These are phyloP conservation scores for Crithidia sp. DNA, from an alignment of 208 protist genomes.

Conservation along the genomic window DNA sequence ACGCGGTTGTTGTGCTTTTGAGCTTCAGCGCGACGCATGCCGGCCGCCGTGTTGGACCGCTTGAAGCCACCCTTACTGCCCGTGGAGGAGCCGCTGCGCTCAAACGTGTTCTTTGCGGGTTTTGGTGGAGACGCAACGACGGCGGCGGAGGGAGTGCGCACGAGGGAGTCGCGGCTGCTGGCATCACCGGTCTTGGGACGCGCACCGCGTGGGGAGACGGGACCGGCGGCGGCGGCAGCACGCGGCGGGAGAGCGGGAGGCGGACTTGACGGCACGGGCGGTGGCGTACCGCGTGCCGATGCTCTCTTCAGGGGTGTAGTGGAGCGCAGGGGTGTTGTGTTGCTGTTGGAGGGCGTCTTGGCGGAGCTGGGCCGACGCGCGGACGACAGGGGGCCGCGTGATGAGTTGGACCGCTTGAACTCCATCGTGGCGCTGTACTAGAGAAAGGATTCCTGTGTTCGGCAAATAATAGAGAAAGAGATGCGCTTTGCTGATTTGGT, in stretches of 20 bases:
- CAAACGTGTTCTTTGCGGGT: conserved; percentile 27
- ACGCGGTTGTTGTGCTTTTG: conserved; percentile 65
- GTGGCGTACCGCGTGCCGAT: conserved; percentile 20
- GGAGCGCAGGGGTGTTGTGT: conserved; percentile 30
- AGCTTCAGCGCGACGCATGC: conserved; percentile 47
- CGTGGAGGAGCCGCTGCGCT: conserved; percentile 41
- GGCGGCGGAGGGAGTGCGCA: conserved; percentile 12
- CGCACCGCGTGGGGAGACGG: conserved; percentile 4
- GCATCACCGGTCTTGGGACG: background rate
- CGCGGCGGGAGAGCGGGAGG: conserved; percentile 12
- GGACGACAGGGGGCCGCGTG: conserved; percentile 41
- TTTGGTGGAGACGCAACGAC: background rate
- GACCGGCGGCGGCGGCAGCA: conserved; percentile 5
- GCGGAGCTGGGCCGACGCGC: conserved; percentile 16
- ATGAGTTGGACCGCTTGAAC: conserved; percentile 78
- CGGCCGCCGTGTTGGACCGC: conserved; percentile 55
- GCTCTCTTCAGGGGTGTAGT: conserved; percentile 27
- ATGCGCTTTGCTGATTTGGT: background rate
- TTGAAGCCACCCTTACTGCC: conserved; percentile 55
- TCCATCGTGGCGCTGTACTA: conserved; percentile 40
- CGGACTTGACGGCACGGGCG: background rate
- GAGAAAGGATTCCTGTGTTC: background rate
- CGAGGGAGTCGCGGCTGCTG: conserved; percentile 5
- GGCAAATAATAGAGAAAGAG: background rate
- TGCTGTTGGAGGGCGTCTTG: conserved; percentile 17